Base-by-base conservation (phyloP, 208 protist genomes). In the Leishmania tropica region DNA sequence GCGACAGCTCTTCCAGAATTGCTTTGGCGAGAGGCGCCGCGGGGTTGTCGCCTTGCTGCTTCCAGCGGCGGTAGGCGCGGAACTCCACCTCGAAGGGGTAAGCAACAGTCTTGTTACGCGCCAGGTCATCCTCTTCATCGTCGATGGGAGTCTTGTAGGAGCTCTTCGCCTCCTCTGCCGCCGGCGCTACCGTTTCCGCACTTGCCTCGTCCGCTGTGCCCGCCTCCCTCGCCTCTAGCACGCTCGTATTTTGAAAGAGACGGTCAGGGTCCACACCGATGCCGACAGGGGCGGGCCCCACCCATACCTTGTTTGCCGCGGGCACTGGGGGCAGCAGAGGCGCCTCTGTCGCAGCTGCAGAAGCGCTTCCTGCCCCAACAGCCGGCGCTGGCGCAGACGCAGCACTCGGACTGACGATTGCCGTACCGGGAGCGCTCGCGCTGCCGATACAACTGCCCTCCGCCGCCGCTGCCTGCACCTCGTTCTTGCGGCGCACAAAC, bases 51-150 rank as follows among this genome's bases (percentile, higher is more conserved):
- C 54, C 73, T 79, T 93, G 87, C 85, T 96, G 90, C 87, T 93
- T 94, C 90, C 91, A 97, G 35, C 94, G 94, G 3, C 88, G 89
- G 75, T 93, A 96, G 65, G 90, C 87, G 62, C 92, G 91, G 64
- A 97, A 90, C 81, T 96, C 92, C 11, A 97, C 83, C 85, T 97
- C 92, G 81, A 97, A 95, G 56, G 94, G 94, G 78, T 95, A 97
- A 1, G 94, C 94, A 21, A 92, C 94, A 28, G 91, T 94, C 78
- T 97, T 97, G 80, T 93, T 94, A n/a, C 89, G 90, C 31, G 82
- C 82, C 79, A 81, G 24, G 78, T 86, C 71, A 56, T 82, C 87
- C 53, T 83, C 80, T 24, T 81, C 82, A 15, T 84, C 48, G 58
- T 75, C 64, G 17, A 75, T 48, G 19, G 53, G 47, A 13, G 31